A percentile compares a stretch with the other conserved stretches of the same genome.
phyloP scores from a whole-genome alignment of 306 rosid species.

The Cyamopsis tetragonoloba region DNA sequence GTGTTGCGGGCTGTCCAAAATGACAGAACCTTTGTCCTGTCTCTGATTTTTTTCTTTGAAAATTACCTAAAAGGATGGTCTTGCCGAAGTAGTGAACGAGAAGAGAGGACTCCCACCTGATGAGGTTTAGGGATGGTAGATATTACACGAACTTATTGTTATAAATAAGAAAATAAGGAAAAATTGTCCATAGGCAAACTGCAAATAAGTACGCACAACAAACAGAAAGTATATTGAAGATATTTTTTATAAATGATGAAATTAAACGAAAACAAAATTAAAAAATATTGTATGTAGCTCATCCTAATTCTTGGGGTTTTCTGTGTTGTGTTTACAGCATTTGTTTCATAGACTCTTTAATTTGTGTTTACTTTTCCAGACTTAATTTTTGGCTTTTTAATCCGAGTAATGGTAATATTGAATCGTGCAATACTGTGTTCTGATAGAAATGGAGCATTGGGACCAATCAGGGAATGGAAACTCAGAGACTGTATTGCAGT shows the following conservation, averaged over 20 bases:
- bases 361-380: not conserved
- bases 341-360: not conserved
- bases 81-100: too few relatives aligned
- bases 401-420: constrained; percentile 3
- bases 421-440: constrained; percentile 22
- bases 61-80: too few relatives aligned
- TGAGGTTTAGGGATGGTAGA: too few relatives aligned
- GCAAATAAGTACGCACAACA: not conserved
- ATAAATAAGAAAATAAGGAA: not conserved
- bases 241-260: not conserved
- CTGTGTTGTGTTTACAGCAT: not conserved
- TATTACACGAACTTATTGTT: too few relatives aligned
- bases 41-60: not conserved
- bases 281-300: not conserved
- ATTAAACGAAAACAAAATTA: not conserved
- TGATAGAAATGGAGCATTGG: constrained; percentile 68
- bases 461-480: constrained; percentile 67
- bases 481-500: constrained; percentile 74
- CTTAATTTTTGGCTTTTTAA: constrained; percentile 1
- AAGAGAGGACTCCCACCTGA: too few relatives aligned
- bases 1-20: not conserved
- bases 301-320: not conserved
- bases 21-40: not conserved
- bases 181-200: not conserved
- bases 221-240: not conserved